Evolutionary conservation across 352 stramenopile genomes (phyloP).

Genomic region (Halophytophthora polymorphica): DNA sequence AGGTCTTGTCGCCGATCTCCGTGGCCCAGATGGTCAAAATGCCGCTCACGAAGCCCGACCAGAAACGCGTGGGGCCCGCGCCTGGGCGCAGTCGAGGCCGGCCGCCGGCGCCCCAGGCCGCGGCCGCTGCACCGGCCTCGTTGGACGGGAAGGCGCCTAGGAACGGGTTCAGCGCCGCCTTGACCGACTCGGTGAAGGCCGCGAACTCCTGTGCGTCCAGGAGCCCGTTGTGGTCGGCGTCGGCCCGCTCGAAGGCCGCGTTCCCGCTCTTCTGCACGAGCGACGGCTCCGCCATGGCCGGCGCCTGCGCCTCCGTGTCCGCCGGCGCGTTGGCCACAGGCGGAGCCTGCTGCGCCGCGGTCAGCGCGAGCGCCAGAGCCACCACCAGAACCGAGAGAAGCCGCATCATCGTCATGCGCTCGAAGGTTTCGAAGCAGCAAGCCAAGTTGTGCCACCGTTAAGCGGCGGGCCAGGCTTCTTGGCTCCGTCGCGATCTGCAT

Average conservation of each 20-base stretch:
- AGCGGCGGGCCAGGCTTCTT: too few species aligned
- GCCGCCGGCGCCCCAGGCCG: slow-evolving; percentile 6
- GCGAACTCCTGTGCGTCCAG: slow-evolving; percentile 66
- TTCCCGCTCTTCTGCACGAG: too few species aligned
- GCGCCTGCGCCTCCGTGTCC: slow-evolving; percentile 24
- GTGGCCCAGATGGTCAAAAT: slow-evolving; percentile 97
- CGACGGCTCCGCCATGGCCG: too few species aligned
- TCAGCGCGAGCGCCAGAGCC: slow-evolving; percentile 17
- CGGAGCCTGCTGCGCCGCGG: slow-evolving; percentile 16
- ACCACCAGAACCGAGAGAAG: slow-evolving; percentile 16
- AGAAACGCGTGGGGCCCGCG: slow-evolving; percentile 67
- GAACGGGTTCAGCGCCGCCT: slow-evolving; percentile 52
- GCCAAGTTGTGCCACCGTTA: too few species aligned
- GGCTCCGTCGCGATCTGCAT: too few species aligned
- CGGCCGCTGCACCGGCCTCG: slow-evolving; percentile 10
- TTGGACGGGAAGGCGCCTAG: slow-evolving; percentile 24
- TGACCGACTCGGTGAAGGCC: slow-evolving; percentile 51
- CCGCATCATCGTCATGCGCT: slow-evolving; percentile 22
- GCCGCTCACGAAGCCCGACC: slow-evolving; percentile 82
- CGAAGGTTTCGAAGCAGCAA: too few species aligned
- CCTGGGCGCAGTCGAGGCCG: slow-evolving; percentile 33
- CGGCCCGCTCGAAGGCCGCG: slow-evolving; percentile 58
- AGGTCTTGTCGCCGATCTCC: slow-evolving; percentile 99
- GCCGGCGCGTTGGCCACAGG: slow-evolving; percentile 8
- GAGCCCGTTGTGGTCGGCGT: slow-evolving; percentile 69